Conservation (phyloP, 352 stramenopile genomes). For the Achlya hypogyna region DNA sequence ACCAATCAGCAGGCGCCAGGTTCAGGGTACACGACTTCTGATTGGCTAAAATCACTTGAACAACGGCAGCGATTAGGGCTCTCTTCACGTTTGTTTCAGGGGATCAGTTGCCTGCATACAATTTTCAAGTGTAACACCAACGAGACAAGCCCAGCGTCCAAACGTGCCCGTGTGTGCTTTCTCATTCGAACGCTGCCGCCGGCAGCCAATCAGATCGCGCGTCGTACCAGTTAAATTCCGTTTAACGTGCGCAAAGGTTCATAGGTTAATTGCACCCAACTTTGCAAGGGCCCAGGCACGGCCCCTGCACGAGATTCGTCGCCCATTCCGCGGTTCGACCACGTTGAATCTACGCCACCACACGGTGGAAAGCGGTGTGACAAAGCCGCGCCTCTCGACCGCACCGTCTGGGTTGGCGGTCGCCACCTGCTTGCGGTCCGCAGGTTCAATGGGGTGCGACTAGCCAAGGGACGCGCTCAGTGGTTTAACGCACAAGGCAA, state of each 20-base stretch:
- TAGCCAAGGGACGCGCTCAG: not conserved
- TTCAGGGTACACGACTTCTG: not conserved
- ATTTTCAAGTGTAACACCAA: not conserved
- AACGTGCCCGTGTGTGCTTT: not conserved
- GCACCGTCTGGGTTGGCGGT: too few relatives aligned
- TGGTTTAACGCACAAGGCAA: not conserved
- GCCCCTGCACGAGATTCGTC: not conserved
- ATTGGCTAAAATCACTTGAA: not conserved
- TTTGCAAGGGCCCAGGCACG: too few relatives aligned
- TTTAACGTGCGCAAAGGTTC: not conserved
- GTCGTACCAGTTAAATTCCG: not conserved
- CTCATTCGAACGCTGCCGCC: not conserved
- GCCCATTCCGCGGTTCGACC: too few relatives aligned
- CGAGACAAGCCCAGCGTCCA: constrained; percentile 4
- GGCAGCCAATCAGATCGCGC: not conserved
- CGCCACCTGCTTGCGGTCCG: too few relatives aligned
- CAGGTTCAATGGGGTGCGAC: not conserved
- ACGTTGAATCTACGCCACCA: not conserved
- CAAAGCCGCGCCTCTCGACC: too few relatives aligned
- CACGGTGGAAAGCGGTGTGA: not conserved
- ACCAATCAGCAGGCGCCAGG: not conserved
- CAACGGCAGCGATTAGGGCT: not conserved
- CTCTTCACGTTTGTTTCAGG: not conserved
- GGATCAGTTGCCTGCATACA: not conserved
- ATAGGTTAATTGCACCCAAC: not conserved